Percentiles rank a stretch among this genome's conserved stretches.
These are phyloP conservation scores for Fraxinus baroniana DNA, from an alignment of 305 asterid genomes.

Conservation along the genomic window DNA sequence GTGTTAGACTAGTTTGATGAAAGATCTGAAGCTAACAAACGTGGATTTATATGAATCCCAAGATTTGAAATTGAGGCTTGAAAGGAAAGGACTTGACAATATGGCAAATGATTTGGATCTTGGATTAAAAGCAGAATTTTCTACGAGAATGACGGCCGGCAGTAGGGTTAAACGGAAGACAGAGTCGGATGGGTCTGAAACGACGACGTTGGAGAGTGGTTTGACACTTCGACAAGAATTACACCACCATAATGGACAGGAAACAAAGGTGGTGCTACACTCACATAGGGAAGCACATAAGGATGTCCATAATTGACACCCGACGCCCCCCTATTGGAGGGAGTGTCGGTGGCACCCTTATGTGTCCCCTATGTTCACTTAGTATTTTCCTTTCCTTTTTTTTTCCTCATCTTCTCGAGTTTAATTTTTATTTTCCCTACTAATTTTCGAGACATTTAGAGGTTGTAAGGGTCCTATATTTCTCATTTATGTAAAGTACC, in stretches of 20 bases:
- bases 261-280: slow-evolving; percentile 20
- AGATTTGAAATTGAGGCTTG: slow-evolving; percentile 22
- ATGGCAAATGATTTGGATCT: slow-evolving; percentile 28
- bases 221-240: slow-evolving; percentile 20
- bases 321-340: no score
- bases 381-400: not conserved
- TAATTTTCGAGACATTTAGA: not conserved
- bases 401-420: not conserved
- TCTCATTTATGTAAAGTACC: not conserved
- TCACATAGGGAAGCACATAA: no score
- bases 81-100: slow-evolving; percentile 24
- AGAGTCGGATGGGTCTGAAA: slow-evolving; percentile 48
- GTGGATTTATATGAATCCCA: slow-evolving; percentile 17
- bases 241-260: slow-evolving; percentile 20
- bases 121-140: slow-evolving; percentile 27
- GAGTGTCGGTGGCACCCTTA: no score
- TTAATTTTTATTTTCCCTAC: not conserved
- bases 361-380: no score
- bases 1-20: not conserved
- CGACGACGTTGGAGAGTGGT: slow-evolving; percentile 53
- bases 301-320: no score
- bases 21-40: slow-evolving; percentile 9
- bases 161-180: slow-evolving; percentile 24
- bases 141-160: slow-evolving; percentile 32
- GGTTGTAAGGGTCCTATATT: not conserved